Evolutionary conservation across 2,329 filamentous ascomycete genomes (phyloP).

Genomic region (Ambrosiella xylebori): DNA sequence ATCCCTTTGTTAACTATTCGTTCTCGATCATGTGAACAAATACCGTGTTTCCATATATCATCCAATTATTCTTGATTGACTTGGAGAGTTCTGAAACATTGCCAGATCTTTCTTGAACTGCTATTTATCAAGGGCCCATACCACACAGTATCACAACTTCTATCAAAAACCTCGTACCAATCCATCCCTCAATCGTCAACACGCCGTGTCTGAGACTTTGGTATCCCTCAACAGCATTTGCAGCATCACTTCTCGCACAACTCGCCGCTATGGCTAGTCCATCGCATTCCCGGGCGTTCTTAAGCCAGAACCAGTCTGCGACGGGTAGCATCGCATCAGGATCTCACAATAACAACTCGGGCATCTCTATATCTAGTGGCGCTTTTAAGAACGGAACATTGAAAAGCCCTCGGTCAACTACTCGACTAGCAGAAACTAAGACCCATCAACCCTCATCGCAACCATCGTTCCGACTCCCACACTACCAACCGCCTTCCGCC

Average conservation of each 20-base stretch:
- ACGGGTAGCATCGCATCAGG: background rate
- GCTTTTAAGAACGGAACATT: conserved; percentile 10
- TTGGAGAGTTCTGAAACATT: background rate
- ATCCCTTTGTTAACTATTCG: background rate
- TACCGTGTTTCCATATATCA: background rate
- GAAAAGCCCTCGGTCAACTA: conserved; percentile 5
- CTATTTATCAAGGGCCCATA: background rate
- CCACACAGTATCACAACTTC: background rate
- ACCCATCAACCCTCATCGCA: background rate
- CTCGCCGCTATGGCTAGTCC: background rate
- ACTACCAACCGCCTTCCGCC: background rate
- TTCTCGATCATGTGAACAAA: background rate
- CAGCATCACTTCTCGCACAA: background rate
- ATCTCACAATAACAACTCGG: background rate
- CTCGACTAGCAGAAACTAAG: background rate
- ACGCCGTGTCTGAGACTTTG: background rate
- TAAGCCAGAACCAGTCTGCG: background rate
- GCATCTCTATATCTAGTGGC: background rate
- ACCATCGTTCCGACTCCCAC: background rate
- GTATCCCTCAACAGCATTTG: background rate
- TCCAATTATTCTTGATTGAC: background rate
- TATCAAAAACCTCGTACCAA: background rate
- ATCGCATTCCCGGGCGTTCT: background rate
- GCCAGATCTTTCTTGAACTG: background rate
- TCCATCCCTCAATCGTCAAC: background rate